These are phyloP conservation scores for Neofusicoccum laricinum DNA, from an alignment of 2,329 filamentous ascomycete species.

Conservation along the genomic window DNA sequence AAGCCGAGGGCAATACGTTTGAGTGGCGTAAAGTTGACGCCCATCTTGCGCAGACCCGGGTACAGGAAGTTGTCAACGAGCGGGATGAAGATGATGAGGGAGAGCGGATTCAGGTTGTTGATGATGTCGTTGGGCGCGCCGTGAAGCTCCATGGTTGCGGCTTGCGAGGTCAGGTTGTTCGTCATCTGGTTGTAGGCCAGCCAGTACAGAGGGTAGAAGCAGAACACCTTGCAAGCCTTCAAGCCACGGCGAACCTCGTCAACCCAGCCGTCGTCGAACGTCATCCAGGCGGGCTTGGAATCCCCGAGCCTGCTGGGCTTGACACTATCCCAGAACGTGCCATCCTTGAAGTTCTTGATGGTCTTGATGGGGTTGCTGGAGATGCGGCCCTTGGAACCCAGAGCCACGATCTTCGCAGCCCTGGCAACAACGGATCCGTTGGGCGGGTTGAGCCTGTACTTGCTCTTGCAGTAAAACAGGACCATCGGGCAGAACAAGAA, in stretches of 20 bases:
- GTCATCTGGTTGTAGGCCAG: slow-evolving; percentile 55
- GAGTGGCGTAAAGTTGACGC: slow-evolving; percentile 52
- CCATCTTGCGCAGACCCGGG: slow-evolving; percentile 46
- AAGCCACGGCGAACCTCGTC: slow-evolving; percentile 49
- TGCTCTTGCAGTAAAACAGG: slow-evolving; percentile 57
- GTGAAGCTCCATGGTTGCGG: slow-evolving; percentile 51
- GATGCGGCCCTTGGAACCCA: slow-evolving; percentile 64
- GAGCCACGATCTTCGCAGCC: slow-evolving; percentile 58
- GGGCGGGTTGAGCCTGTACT: slow-evolving; percentile 62
- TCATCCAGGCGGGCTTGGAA: slow-evolving; percentile 69
- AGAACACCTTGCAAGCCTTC: slow-evolving; percentile 44
- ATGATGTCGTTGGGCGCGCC: slow-evolving; percentile 57
- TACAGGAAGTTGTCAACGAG: slow-evolving; percentile 54
- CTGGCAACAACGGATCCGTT: slow-evolving; percentile 70
- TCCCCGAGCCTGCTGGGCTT: slow-evolving; percentile 63
- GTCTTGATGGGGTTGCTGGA: slow-evolving; percentile 60
- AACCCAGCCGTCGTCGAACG: slow-evolving; percentile 79
- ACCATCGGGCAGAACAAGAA: slow-evolving; percentile 63
- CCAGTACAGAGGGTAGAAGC: slow-evolving; percentile 51
- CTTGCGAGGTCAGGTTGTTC: slow-evolving; percentile 55
- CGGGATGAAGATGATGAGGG: slow-evolving; percentile 54
- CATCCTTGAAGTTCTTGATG: slow-evolving; percentile 55
- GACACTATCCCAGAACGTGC: slow-evolving; percentile 63
- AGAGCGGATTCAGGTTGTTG: slow-evolving; percentile 53
- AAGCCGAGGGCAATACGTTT: slow-evolving; percentile 54